Percentiles rank a stretch among this genome's conserved stretches.
phyloP scores from a whole-genome alignment of 1,284 basidiomycete species.

The Austroboletus rostrupii region DNA sequence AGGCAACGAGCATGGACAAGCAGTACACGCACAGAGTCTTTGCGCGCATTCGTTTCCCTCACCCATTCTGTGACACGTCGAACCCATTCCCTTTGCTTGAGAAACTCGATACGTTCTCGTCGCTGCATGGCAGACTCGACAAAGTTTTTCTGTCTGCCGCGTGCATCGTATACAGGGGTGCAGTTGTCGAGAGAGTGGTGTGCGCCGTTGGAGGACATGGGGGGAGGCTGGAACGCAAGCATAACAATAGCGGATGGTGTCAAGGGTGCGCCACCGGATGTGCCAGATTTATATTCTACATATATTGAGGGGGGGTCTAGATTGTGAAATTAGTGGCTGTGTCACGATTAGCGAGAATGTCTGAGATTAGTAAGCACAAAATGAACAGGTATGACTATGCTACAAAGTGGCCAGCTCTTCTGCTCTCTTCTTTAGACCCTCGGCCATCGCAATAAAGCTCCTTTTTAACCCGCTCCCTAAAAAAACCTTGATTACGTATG shows the following conservation, averaged over 20 bases:
- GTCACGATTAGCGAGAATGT: constrained; percentile 24
- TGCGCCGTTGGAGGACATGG: constrained; percentile 5
- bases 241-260: constrained; percentile 11
- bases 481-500: constrained; percentile 52
- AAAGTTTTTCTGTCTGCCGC: constrained; percentile 27
- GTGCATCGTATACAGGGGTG: constrained; percentile 18
- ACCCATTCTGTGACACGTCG: constrained; percentile 36
- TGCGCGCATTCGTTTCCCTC: constrained; percentile 29
- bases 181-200: not conserved
- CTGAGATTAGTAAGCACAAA: constrained; percentile 23
- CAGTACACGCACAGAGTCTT: constrained; percentile 19
- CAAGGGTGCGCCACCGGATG: constrained; percentile 2
- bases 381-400: not conserved
- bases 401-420: constrained; percentile 33
- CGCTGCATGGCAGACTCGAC: constrained; percentile 26
- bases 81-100: constrained; percentile 33
- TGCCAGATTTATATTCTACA: constrained; percentile 18
- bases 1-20: not conserved
- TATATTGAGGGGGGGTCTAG: constrained; percentile 18
- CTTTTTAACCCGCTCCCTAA: constrained; percentile 39
- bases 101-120: constrained; percentile 33
- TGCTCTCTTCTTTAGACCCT: constrained; percentile 50
- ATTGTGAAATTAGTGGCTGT: constrained; percentile 24
- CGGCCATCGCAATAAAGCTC: constrained; percentile 54
- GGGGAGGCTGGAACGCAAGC: constrained; percentile 18